Evolutionary conservation across 768 basidiomycete species (phyloP).

Genomic region (Lanmaoa pseudosensibilis): DNA sequence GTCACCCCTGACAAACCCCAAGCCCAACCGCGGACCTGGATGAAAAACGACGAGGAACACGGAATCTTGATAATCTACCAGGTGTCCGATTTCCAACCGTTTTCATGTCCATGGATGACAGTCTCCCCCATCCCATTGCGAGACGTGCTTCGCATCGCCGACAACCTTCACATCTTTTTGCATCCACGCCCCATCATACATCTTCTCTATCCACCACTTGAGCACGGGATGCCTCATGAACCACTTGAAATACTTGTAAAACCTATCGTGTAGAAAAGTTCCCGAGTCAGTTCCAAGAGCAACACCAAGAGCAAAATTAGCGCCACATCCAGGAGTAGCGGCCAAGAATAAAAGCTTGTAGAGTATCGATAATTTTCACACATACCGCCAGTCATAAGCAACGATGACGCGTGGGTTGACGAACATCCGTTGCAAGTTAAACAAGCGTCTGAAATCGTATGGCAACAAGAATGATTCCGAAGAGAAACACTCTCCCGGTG

Average conservation of each 20-base stretch:
- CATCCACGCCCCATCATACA: conserved; percentile 41
- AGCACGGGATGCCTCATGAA: conserved; percentile 39
- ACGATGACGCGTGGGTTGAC: conserved; percentile 42
- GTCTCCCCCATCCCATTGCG: conserved; percentile 25
- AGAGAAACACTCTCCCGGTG: conserved; percentile 18
- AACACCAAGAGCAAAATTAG: background rate
- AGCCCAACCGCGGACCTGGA: no score
- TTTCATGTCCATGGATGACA: conserved; percentile 18
- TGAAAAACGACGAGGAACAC: background rate
- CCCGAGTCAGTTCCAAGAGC: background rate
- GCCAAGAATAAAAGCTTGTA: background rate
- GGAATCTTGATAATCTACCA: background rate
- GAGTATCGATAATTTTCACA: background rate
- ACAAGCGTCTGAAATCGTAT: conserved; percentile 43
- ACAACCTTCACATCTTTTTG: conserved; percentile 37
- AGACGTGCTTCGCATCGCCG: conserved; percentile 29
- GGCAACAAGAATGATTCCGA: conserved; percentile 44
- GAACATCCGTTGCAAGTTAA: conserved; percentile 37
- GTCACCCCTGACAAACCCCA: no score
- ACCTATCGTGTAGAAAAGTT: conserved; percentile 16
- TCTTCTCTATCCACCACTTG: conserved; percentile 42
- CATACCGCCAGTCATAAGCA: conserved; percentile 37
- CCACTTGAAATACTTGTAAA: conserved; percentile 38
- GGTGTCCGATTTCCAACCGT: no score
- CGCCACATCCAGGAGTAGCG: background rate